Evolutionary conservation across 345 rosid genomes (phyloP).

Genomic region (Rubroshorea leprosula): DNA sequence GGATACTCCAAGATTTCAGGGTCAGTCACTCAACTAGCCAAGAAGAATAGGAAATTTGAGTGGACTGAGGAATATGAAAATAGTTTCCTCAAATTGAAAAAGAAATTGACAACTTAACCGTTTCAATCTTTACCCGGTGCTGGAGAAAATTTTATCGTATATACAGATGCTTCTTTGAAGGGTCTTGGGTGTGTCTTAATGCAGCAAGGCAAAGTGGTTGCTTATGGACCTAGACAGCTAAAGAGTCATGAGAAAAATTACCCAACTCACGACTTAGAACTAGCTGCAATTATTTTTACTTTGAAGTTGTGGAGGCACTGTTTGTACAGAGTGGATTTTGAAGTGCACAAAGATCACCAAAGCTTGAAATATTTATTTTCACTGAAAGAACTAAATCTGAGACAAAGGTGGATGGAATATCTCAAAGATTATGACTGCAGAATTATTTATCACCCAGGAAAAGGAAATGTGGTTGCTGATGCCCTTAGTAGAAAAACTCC

Average conservation of each 20-base stretch:
- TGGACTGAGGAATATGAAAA: neutral
- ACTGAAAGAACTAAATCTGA: neutral
- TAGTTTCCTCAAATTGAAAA: neutral
- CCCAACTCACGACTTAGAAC: too few species aligned
- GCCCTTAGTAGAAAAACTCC: neutral
- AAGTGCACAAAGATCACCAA: too few species aligned
- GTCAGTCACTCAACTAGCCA: neutral
- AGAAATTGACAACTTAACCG: neutral
- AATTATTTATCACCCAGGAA: neutral
- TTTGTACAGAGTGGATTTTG: too few species aligned
- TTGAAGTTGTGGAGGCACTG: too few species aligned
- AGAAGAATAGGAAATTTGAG: neutral
- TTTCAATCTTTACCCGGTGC: neutral
- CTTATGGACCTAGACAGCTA: neutral
- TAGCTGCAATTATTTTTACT: too few species aligned
- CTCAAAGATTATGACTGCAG: neutral
- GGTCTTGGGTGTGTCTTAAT: neutral
- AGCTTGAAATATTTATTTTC: too few species aligned
- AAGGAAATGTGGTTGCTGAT: neutral
- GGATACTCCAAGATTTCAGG: neutral
- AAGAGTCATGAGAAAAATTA: neutral
- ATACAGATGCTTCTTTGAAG: neutral
- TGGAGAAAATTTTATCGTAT: neutral
- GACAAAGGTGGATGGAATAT: neutral
- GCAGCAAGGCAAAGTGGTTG: neutral